phyloP scores from a whole-genome alignment of 495 filamentous ascomycete species.

The Daldinia childiae region DNA sequence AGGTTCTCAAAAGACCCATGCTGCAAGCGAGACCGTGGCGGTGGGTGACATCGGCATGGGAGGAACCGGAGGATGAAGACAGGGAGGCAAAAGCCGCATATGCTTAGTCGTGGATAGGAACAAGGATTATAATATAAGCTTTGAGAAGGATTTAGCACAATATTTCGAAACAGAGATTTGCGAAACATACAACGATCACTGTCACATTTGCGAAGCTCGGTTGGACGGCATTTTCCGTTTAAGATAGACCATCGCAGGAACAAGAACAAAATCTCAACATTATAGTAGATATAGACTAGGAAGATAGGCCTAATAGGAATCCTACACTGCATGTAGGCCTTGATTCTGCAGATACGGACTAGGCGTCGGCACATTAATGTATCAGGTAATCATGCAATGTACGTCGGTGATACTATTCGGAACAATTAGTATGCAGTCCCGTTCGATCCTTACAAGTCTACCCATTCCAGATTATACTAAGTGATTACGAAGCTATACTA shows the following conservation, averaged over 20 bases:
- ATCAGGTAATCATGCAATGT: neutral
- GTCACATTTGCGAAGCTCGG: neutral
- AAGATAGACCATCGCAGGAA: neutral
- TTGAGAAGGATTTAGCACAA: neutral
- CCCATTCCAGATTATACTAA: neutral
- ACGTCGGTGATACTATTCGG: neutral
- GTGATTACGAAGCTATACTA: neutral
- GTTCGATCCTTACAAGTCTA: neutral
- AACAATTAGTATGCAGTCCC: neutral
- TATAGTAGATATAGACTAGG: neutral
- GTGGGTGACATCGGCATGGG: neutral
- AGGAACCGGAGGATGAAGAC: neutral
- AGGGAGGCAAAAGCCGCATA: neutral
- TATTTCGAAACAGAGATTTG: neutral
- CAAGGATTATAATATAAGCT: neutral
- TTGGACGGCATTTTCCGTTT: neutral
- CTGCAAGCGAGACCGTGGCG: neutral
- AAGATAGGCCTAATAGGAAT: neutral
- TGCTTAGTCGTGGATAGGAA: neutral
- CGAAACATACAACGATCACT: neutral
- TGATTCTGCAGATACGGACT: neutral
- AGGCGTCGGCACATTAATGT: neutral
- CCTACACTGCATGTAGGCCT: neutral
- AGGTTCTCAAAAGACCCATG: neutral
- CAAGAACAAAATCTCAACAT: neutral